phyloP scores from a whole-genome alignment of 164 flowering plant genomes.

The Aristolochia fimbriata region DNA sequence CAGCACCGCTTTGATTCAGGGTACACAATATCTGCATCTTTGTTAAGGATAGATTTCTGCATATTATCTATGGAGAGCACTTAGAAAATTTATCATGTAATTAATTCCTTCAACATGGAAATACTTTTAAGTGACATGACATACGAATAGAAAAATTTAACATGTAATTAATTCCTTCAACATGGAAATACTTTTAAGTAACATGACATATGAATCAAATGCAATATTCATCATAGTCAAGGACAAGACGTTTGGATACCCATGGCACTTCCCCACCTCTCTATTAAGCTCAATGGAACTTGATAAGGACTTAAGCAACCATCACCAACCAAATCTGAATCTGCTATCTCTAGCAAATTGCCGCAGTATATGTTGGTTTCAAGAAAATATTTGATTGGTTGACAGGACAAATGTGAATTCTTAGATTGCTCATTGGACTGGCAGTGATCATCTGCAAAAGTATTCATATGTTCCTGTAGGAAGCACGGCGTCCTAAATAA shows the following conservation, averaged over 20 bases:
- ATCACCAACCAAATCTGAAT: constrained; percentile 5
- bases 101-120: neutral
- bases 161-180: neutral
- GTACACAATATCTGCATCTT: constrained; percentile 69
- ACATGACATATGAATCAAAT: neutral
- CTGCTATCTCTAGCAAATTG: constrained; percentile 10
- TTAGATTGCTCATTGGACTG: constrained; percentile 24
- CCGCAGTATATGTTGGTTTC: constrained; percentile 26
- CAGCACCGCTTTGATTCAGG: constrained; percentile 91
- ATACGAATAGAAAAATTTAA: too few species aligned
- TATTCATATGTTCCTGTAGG: constrained; percentile 25
- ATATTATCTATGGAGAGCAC: too few species aligned
- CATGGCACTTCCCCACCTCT: constrained; percentile 94
- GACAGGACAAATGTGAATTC: constrained; percentile 34
- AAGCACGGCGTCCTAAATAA: constrained; percentile 48
- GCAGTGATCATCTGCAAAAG: constrained; percentile 14
- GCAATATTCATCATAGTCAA: neutral
- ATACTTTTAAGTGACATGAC: neutral
- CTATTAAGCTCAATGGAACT: constrained; percentile 76
- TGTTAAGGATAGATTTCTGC: constrained; percentile 26
- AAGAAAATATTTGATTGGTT: constrained; percentile 62
- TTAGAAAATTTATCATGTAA: neutral
- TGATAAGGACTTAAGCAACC: constrained; percentile 21
- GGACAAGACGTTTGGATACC: constrained; percentile 55
- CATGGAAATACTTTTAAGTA: neutral